Evolutionary conservation across 1,139 yeast species (phyloP), one percentile per base, ranked within the genome.

Genomic region (Lodderomyces metapsilosis): DNA sequence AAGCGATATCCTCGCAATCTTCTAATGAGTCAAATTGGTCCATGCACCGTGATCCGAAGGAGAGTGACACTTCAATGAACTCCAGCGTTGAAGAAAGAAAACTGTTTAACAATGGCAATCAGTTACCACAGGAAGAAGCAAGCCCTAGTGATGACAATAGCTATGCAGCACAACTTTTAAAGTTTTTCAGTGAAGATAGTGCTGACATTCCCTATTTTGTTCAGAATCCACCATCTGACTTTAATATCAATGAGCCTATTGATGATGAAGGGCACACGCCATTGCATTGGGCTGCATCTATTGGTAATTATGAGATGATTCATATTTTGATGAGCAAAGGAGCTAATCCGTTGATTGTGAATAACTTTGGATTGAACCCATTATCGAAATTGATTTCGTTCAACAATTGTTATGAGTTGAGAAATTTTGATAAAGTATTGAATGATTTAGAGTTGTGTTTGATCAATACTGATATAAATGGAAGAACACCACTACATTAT

Each of bases 191-290:
- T 42, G 86, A 85, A 35, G 94, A 86, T 48, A 78, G 79, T 45
- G 76, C 80, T 21, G 75, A 79, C n/a, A 76, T 91, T 39, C 96
- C 97, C 1, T 76, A 78, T 37, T 84, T 84, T 49, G 64, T 91
- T 33, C 73, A 79, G 40, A 75, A 80, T 48, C 91, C 95, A 2
- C 96, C 96, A 0, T 68, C 73, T 16, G 88, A 88, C 51, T 85
- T 88, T 53, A 84, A 88, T 53, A 81, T 89, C 48, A 88, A 91
- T 62, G 91, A 81, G 48, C 80, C 91, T 5, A 88, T 92, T 36
- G 98, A 92, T 56, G 95, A 88, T 51, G 98, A 92, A 61, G 97
- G 97, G 0, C 97, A 92, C 54, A 87, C 97, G 0, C 89, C 97
- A 1, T 75, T 92, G 50, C 98, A 92, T 60, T 92, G 98, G 98